Evolutionary conservation across 2,329 filamentous ascomycete genomes (phyloP), one percentile per base, ranked within the genome.

Genomic region (Xylariaceae sp.): DNA sequence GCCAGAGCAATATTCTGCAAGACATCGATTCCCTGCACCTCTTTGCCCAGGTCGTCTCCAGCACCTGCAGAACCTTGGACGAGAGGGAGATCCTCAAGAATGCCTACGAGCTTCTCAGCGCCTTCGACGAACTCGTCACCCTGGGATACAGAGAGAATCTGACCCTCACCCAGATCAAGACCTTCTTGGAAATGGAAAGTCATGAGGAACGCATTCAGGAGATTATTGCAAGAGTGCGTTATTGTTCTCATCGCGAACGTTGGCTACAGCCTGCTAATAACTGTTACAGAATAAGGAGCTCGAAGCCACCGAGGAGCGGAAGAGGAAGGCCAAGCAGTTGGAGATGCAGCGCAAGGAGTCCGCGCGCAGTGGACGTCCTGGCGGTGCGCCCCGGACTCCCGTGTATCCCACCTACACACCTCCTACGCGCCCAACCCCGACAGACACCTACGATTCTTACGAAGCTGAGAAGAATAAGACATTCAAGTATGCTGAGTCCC

Each of bases 161-260:
- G 67, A 95, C 93, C 23, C 85, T 99, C 69, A 90, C 87, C 76
- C 95, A 99, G 78, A 99, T 99, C 80, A 97, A 95, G 83, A 97
- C 94, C 2, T 99, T 99, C 81, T 77, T 99, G 67, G 95, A 97
- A 73, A 99, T 99, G 94, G 94, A 99, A 76, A 94, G 89, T 76
- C 94, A 99, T 72, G 95, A 99, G 77, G 94, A 99, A 82, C 87
- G 94, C 73, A 97, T 99, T 68, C 94, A 99, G 76, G 94, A 97
- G 73, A 99, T 97, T 64, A 97, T 97, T 72, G 91, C 92, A 63
- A 83, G 91, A 73, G 89, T 93, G 85, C 64, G 81, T 69, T 37
- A 23, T 39, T 37, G 30, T 39, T 18, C 18, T 18, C 44, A 10
- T 15, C 35, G 41, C 34, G 49, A 37, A 64, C 51, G 4, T 6